A percentile compares a stretch with the other conserved stretches of the same genome.
Evolutionary conservation across 108 stramenopile genomes (phyloP).

Genomic region (Skeletonema menzelii): DNA sequence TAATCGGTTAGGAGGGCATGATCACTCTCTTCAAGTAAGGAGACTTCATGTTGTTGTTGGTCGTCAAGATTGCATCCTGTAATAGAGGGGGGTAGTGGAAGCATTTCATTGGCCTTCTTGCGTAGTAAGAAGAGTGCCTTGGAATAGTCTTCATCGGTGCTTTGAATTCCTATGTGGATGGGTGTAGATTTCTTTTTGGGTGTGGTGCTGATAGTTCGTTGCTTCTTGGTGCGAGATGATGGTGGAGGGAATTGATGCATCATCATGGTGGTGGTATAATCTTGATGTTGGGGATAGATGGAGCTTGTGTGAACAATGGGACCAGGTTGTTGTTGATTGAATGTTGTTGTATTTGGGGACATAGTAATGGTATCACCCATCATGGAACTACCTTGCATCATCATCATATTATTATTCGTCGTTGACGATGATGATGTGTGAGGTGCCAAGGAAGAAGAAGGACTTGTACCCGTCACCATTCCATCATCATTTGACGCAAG

Average conservation of each 20-base stretch:
- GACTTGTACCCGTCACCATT: not conserved
- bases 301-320: not conserved
- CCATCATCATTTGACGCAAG: too few species aligned
- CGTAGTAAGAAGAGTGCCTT: constrained; percentile 18
- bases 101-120: constrained; percentile 3
- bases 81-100: constrained; percentile 2
- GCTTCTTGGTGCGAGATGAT: not conserved
- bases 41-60: too few species aligned
- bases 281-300: not conserved
- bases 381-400: not conserved
- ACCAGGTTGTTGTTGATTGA: not conserved
- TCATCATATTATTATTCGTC: not conserved
- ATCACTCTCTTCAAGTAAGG: constrained; percentile 26
- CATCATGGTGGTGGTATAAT: not conserved
- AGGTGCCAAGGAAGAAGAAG: not conserved
- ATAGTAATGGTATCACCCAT: not conserved
- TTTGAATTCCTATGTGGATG: constrained; percentile 22
- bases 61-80: constrained; percentile 21
- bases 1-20: constrained; percentile 73
- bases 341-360: too few species aligned
- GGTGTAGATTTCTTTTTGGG: constrained; percentile 12
- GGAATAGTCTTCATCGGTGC: constrained; percentile 28
- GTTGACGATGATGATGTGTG: too few species aligned
- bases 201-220: not conserved
- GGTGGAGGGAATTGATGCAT: constrained; percentile 1